Conservation (phyloP, 192 early-diverging fungal genomes). For the Coemansia sp. region DNA sequence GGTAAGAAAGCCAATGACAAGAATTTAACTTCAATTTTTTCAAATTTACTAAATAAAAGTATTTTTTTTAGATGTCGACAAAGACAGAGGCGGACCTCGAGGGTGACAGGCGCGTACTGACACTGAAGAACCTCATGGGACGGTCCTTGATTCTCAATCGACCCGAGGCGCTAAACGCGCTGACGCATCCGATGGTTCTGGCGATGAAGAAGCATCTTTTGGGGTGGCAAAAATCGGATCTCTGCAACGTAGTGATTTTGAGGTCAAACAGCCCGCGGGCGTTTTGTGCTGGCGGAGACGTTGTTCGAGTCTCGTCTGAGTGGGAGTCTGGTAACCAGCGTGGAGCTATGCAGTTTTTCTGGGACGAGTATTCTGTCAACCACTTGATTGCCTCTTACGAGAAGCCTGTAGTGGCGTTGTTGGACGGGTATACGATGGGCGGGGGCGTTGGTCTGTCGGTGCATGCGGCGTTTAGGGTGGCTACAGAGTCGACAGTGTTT, state of each 20-base stretch:
- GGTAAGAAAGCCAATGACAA: background rate
- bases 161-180: slow-evolving; percentile 81
- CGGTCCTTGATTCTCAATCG: slow-evolving; percentile 77
- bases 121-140: slow-evolving; percentile 40
- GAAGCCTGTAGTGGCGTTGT: slow-evolving; percentile 87
- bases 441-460: slow-evolving; percentile 96
- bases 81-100: slow-evolving; percentile 14
- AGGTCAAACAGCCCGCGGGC: slow-evolving; percentile 73
- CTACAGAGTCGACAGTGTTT: slow-evolving; percentile 93
- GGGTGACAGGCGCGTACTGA: slow-evolving; percentile 44
- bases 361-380: slow-evolving; percentile 91
- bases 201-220: slow-evolving; percentile 78
- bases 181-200: slow-evolving; percentile 84
- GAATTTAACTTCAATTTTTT: background rate
- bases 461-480: slow-evolving; percentile 94
- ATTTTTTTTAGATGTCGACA: slow-evolving; percentile 22
- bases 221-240: slow-evolving; percentile 86
- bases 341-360: slow-evolving; percentile 78
- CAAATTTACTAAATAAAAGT: background rate
- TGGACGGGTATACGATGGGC: slow-evolving; percentile 94
- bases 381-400: slow-evolving; percentile 86
- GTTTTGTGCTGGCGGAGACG: slow-evolving; percentile 93
- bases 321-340: slow-evolving; percentile 37
- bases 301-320: slow-evolving; percentile 60
- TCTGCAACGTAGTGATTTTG: slow-evolving; percentile 87